Base-by-base conservation (phyloP, 768 basidiomycete genomes). In the Termitomyces sp. region DNA sequence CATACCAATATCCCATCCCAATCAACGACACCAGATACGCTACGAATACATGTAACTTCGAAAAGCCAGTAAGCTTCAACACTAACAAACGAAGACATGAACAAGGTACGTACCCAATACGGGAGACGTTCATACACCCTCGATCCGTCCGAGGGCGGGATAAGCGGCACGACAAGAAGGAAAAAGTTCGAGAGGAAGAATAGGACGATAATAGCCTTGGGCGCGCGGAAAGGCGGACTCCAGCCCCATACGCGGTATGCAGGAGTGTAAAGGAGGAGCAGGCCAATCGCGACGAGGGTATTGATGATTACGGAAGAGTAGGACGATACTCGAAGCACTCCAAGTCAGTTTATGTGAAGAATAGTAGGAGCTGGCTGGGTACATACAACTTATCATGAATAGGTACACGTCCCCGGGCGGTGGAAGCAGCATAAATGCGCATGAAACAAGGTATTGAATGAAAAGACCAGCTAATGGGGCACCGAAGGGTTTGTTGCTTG, bases 371-470 rank as follows among this genome's bases (percentile, higher is more conserved):
- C 8, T 9, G 15, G 18, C 8, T 9, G 15, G 39, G 18, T 22
- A 70, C 87, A 63, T 55, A 88, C 89, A 69, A 66, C 84, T 88
- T 59, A 89, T 78, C 66, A 86, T 78, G 71, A 92, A 90, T 35
- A 85, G 77, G 67, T 90, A 92, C 0, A 88, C 88, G 65, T 92
- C 90, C 3, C 91, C 90, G 0, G 88, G 81, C 0, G 90, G 91
- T 0, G 86, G 78, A 1, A 78, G 77, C 7, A 84, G 65, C 51
- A 88, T 75, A 59, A 89, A 75, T 12, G 79, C 64, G 22, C 82
- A 79, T 0, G 87, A 89, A 16, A 89, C 67, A 6, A 84, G 20
- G 71, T 85, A 92, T 65, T 90, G 88, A 0, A 79, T 74, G 51
- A 85, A 79, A 4, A 92, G 75, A 0, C 88, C 89, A 0, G 83